These are phyloP conservation scores for Boletus bicolor DNA, from an alignment of 768 basidiomycete genomes.

Conservation along the genomic window DNA sequence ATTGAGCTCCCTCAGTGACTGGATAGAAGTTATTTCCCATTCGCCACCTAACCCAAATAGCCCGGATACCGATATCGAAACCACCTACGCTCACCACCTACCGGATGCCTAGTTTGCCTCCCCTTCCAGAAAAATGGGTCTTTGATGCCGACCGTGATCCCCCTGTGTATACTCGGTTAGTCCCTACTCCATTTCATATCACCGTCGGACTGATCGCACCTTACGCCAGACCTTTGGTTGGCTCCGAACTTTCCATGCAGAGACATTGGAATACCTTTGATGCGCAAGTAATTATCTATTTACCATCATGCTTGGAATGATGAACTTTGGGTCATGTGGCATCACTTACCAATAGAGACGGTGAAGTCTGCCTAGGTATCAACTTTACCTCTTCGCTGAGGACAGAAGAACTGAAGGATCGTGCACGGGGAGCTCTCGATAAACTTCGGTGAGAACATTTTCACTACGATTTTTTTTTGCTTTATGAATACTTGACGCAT, in stretches of 20 bases:
- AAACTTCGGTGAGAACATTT: constrained; percentile 17
- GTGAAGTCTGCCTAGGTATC: constrained; percentile 18
- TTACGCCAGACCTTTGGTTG: constrained; percentile 8
- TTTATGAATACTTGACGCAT: neutral
- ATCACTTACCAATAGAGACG: constrained; percentile 3
- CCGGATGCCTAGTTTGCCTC: neutral
- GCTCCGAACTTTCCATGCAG: constrained; percentile 17
- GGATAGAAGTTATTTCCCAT: neutral
- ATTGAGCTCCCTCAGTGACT: neutral
- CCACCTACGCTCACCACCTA: neutral
- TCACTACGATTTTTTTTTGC: too few species aligned
- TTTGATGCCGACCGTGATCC: constrained; percentile 6
- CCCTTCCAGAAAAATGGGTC: neutral
- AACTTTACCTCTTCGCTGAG: constrained; percentile 11
- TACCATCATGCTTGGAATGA: neutral
- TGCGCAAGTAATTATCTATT: constrained; percentile 5
- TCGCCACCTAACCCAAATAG: neutral
- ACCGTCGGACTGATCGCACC: neutral
- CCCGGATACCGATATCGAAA: too few species aligned
- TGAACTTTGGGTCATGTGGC: too few species aligned
- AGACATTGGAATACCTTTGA: constrained; percentile 10
- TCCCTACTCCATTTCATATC: neutral
- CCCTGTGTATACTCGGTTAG: constrained; percentile 19
- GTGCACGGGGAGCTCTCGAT: constrained; percentile 13
- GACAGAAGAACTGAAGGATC: constrained; percentile 3